These are phyloP conservation scores for Allium cepa DNA, from an alignment of 106 monocot genomes.

Conservation along the genomic window DNA sequence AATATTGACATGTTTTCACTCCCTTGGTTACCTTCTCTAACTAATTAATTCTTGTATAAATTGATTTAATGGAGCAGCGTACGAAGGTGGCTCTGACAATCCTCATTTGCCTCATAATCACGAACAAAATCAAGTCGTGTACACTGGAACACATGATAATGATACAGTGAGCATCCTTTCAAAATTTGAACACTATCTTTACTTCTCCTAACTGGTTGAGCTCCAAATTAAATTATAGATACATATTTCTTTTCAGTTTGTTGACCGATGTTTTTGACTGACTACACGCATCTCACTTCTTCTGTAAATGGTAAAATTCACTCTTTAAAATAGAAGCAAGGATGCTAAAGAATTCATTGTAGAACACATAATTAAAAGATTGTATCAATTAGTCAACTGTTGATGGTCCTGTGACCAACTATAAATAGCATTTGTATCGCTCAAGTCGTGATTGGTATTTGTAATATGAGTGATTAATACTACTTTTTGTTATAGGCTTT, in stretches of 20 bases:
- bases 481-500: conserved; percentile 34
- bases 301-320: too few relatives aligned
- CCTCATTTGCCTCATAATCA: conserved; percentile 96
- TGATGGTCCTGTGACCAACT: too few relatives aligned
- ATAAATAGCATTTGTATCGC: too few relatives aligned
- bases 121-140: conserved; percentile 89
- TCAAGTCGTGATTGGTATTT: too few relatives aligned
- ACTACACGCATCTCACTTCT: too few relatives aligned
- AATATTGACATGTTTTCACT: neutral
- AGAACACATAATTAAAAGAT: too few relatives aligned
- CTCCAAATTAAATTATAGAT: neutral
- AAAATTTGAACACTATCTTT: neutral
- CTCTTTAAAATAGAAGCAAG: too few relatives aligned
- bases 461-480: too few relatives aligned
- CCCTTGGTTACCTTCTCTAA: neutral
- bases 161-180: conserved; percentile 60
- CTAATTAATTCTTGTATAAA: neutral
- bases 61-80: conserved; percentile 32
- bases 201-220: neutral
- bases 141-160: conserved; percentile 97
- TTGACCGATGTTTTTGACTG: too few relatives aligned
- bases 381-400: too few relatives aligned
- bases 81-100: conserved; percentile 66
- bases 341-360: too few relatives aligned
- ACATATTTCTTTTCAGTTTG: neutral